Base-by-base conservation (phyloP, 163 green algal species). In the Picocystis sp. region DNA sequence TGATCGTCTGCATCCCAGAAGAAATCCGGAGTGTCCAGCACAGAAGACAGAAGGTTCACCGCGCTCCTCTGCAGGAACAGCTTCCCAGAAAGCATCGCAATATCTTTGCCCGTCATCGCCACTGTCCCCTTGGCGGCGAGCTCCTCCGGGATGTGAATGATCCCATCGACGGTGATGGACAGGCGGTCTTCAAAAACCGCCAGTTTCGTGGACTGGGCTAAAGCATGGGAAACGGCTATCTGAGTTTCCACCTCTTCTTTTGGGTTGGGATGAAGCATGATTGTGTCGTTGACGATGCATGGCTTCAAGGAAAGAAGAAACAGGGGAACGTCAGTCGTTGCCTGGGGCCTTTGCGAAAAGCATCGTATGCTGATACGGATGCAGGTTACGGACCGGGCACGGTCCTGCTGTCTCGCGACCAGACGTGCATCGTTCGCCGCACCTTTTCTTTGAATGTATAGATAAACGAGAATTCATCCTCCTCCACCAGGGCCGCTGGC, bases 21-120 rank as follows among this genome's bases (percentile, higher is more conserved):
- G 13, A 54, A 54, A 6, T 54, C 47, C 47, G 47, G 47, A 3
- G 47, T 54, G 6, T 54, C 47, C 47, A 54, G 47, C 10, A 54
- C 47, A 9, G 47, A 45, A 11, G 47, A 45, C 9, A 54, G 47
- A 15, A 54, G 47, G 13, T 54, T 54, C 5, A 54, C 47, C 6
- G 47, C 47, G 13, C 47, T 45, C 13, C 41, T 54, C 6, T 54
- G 25, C 47, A 54, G 19, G 17, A 54, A 54, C 3, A 54, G 35
- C 47, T 13, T 54, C 12, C 47, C 47, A 35, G 38, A 45, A 15
- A 54, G 47, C 47, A 45, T 33, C 10, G 35, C 25, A 23, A 54
- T 54, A 8, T 29, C 17, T 23, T 29, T 54, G n/a, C 41, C 41
- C 3, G n/a, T 54, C 47, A 54, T 22, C 12, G 35, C 19, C 47